A percentile compares a stretch with the other conserved stretches of the same genome.
Evolutionary conservation across 2,329 filamentous ascomycete genomes (phyloP).

Genomic region (Fusarium keratoplasticum): DNA sequence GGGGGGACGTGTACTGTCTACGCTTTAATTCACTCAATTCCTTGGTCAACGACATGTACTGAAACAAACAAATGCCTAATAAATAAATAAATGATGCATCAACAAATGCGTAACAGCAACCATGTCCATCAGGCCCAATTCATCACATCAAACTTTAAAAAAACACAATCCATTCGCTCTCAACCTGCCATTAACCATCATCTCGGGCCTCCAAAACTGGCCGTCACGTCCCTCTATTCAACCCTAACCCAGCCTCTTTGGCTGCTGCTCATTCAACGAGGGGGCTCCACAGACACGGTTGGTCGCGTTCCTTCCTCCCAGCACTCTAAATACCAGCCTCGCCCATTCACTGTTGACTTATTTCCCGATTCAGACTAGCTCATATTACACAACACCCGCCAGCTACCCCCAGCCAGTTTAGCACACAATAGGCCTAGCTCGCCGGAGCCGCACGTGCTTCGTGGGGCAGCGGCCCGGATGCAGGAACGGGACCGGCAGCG

Average conservation of each 20-base stretch:
- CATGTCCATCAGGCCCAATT: neutral
- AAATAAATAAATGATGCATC: conserved; percentile 3
- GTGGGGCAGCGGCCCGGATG: conserved; percentile 38
- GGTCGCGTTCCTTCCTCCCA: conserved; percentile 23
- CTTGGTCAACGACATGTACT: conserved; percentile 8
- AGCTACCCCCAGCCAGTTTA: conserved; percentile 22
- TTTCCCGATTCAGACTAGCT: conserved; percentile 31
- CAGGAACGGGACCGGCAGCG: conserved; percentile 30
- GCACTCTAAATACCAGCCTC: conserved; percentile 22
- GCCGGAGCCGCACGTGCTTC: conserved; percentile 20
- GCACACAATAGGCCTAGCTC: conserved; percentile 2
- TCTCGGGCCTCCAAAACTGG: neutral
- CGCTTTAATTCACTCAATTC: neutral
- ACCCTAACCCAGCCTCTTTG: conserved; percentile 29
- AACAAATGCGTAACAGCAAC: neutral
- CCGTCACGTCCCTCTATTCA: neutral
- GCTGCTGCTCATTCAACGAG: neutral
- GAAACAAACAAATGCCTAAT: conserved; percentile 13
- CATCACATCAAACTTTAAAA: neutral
- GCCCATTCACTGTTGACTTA: conserved; percentile 41
- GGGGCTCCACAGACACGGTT: conserved; percentile 15
- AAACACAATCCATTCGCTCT: neutral
- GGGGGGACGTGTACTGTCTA: neutral
- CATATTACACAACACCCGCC: conserved; percentile 5
- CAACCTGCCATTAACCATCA: neutral